These are phyloP conservation scores for Tylopilus intermedius DNA, from an alignment of 768 basidiomycete species.

Conservation along the genomic window DNA sequence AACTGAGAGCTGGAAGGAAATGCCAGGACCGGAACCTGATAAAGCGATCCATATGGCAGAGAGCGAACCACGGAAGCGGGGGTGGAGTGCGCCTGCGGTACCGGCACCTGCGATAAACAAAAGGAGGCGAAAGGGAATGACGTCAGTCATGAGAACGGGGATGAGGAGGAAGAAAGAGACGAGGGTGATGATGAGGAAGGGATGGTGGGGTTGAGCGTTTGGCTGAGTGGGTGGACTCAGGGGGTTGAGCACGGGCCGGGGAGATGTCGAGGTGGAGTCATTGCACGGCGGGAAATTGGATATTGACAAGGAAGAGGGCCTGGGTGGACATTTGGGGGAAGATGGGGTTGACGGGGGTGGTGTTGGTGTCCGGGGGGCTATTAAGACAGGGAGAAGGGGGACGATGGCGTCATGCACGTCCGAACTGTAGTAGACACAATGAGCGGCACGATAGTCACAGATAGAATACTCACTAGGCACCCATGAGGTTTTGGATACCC, in stretches of 20 bases:
- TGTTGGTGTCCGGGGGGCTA: slow-evolving; percentile 39
- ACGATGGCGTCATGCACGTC: slow-evolving; percentile 53
- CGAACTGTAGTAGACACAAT: slow-evolving; percentile 38
- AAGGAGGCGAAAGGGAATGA: slow-evolving; percentile 45
- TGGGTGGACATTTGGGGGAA: slow-evolving; percentile 39
- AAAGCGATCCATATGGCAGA: slow-evolving; percentile 2
- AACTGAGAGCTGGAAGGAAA: slow-evolving; percentile 15
- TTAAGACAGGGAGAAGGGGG: slow-evolving; percentile 41
- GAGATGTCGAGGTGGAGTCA: slow-evolving; percentile 16
- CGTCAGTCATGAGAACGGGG: slow-evolving; percentile 35
- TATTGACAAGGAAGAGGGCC: slow-evolving; percentile 25
- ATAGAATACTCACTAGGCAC: slow-evolving; percentile 52
- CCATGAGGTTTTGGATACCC: slow-evolving; percentile 90
- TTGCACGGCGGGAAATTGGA: neutral
- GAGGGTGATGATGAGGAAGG: slow-evolving; percentile 36
- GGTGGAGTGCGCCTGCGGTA: slow-evolving; percentile 12
- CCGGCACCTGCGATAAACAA: slow-evolving; percentile 33
- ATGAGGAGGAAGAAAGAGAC: slow-evolving; percentile 37
- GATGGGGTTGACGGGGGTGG: slow-evolving; percentile 51
- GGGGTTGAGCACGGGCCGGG: neutral
- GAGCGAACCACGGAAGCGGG: neutral
- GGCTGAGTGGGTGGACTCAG: neutral
- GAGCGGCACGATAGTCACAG: neutral
- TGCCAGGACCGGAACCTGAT: slow-evolving; percentile 13
- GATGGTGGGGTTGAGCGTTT: slow-evolving; percentile 28